Base-by-base conservation (phyloP, 805 yeast species). In the Lipomyces kockii region DNA sequence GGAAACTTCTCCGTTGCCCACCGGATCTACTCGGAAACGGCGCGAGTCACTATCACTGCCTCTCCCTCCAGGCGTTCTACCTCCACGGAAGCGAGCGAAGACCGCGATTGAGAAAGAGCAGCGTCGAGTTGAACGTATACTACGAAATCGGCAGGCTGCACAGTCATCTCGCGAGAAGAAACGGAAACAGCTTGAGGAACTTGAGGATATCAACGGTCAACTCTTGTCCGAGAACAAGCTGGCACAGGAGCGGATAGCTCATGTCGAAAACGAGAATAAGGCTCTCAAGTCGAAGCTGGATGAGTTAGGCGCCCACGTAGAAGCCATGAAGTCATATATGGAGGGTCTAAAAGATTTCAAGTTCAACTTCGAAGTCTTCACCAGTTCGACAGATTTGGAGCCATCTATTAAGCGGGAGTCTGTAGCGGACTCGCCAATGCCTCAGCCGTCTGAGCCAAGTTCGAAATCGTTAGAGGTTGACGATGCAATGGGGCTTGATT, bases 81-180 rank as follows among this genome's bases (percentile, higher is more conserved):
- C 98, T 37, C 98, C 98, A 63, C 86, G 98, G 72, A 95, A 95
- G 82, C 87, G 98, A 74, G 98, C 99, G 6, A 92, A 90, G 83
- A 95, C 99, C 54, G 86, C 90, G 73, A 97, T 93, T 80, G 98
- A 94, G 81, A 95, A 94, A 81, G 98, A 95, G 79, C 98, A 94
- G 81, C 88, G 98, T 72, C 86, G 97, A 58, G 87, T 93, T 63
- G 98, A 95, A 80, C 84, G 99, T 61, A 93, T 95, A 61, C 83
- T 94, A 74, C 86, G 99, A 77, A 94, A 94, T 80, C 86, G 98
- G 76, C 89, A 94, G 77, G 98, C 98, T 17, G 99, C 99, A 59
- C 98, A 94, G 78, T 97, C 97, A 62, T 91, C 97, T 35, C 86
- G 99, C 72, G 99, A 95, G 77, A 93, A 94, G 86, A 94, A 94